Conservation (phyloP, 1,284 basidiomycete genomes). For the Pseudomicrostroma phylloplanum region DNA sequence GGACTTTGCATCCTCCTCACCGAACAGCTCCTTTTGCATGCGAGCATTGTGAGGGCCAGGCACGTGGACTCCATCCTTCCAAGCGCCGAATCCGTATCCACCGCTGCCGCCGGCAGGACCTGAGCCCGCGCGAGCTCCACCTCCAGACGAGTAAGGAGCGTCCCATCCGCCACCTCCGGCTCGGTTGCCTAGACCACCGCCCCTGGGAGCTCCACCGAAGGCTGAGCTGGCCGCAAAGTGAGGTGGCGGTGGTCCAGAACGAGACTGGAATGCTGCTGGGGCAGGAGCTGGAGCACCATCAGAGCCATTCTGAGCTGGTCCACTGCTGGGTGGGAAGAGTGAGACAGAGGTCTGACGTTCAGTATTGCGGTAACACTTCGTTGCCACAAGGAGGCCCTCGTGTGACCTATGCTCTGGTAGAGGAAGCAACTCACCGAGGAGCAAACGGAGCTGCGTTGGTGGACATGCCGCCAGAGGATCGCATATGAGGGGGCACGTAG, state of each 20-base stretch:
- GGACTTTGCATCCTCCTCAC: constrained; percentile 67
- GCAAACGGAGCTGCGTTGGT: constrained; percentile 19
- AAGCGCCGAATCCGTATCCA: constrained; percentile 60
- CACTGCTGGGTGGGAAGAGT: not conserved
- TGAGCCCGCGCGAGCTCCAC: constrained; percentile 16
- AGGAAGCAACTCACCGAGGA: constrained; percentile 11
- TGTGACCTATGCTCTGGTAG: not conserved
- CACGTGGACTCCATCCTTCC: constrained; percentile 84
- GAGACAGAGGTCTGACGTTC: constrained; percentile 18
- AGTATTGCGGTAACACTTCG: not conserved
- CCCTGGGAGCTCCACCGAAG: constrained; percentile 12
- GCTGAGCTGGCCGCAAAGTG: constrained; percentile 8
- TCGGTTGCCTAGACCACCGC: constrained; percentile 20
- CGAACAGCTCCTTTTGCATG: constrained; percentile 92
- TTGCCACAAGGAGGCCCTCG: constrained; percentile 1
- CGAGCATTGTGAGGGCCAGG: constrained; percentile 73
- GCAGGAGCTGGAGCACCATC: not conserved
- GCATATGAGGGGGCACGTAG: constrained; percentile 88
- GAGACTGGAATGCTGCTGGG: constrained; percentile 14
- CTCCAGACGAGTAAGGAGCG: constrained; percentile 19
- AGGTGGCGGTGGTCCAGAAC: constrained; percentile 11
- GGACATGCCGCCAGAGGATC: constrained; percentile 54
- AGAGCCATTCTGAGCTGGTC: constrained; percentile 9
- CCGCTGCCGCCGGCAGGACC: constrained; percentile 25
- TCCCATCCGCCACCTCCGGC: constrained; percentile 34